phyloP scores from a whole-genome alignment of 2,329 filamentous ascomycete species.

The Tolypocladium tropicale region DNA sequence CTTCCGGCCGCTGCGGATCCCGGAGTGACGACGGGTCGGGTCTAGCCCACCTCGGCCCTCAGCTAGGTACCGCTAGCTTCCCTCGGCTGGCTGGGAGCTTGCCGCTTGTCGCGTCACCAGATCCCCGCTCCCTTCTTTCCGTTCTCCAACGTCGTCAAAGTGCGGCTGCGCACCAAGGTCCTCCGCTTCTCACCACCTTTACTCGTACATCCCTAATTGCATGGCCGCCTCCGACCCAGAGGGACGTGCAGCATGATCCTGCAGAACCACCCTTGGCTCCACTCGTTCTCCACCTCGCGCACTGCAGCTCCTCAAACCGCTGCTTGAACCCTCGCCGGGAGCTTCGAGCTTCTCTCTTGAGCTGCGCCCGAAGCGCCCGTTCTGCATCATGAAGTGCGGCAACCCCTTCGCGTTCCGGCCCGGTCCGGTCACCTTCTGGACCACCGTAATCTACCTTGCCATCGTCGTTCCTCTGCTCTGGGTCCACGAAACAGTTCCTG shows the following conservation, averaged over 20 bases:
- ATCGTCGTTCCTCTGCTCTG: constrained; percentile 62
- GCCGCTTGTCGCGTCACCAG: not conserved
- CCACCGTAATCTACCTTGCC: constrained; percentile 65
- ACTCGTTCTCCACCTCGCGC: not conserved
- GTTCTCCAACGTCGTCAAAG: not conserved
- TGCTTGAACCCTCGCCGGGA: not conserved
- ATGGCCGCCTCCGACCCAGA: not conserved
- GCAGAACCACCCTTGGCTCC: not conserved
- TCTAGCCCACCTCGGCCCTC: not conserved
- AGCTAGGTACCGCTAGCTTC: not conserved
- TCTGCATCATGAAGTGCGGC: constrained; percentile 15
- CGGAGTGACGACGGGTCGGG: not conserved
- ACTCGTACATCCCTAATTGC: not conserved
- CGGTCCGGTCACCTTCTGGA: constrained; percentile 72
- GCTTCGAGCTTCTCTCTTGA: not conserved
- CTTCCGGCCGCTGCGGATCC: not conserved
- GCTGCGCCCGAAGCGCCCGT: not conserved
- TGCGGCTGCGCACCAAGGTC: not conserved
- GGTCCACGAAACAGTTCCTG: constrained; percentile 67
- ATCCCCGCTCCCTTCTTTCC: not conserved
- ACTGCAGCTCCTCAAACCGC: not conserved
- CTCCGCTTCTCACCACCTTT: not conserved
- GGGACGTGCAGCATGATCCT: not conserved
- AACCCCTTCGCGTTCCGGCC: constrained; percentile 70
- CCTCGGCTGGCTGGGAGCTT: not conserved